These are phyloP conservation scores for Plasmodium fragile DNA, from an alignment of 169 alveolate genomes.

Conservation along the genomic window DNA sequence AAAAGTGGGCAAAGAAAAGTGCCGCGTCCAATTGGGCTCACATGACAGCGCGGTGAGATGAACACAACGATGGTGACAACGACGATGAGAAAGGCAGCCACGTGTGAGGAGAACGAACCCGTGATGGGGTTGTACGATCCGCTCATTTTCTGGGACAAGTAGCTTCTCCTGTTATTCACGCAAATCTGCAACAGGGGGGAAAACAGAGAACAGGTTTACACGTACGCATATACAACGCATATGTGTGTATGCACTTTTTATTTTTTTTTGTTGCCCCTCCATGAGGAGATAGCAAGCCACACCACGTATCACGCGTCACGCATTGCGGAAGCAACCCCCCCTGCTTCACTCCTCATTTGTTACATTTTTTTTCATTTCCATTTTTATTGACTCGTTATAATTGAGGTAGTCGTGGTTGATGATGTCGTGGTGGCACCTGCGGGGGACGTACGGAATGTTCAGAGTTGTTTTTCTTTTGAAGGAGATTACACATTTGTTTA, in stretches of 20 bases:
- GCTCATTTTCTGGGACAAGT: slow-evolving; percentile 34
- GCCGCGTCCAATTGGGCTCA: neutral
- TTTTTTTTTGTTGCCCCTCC: neutral
- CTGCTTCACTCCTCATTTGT: neutral
- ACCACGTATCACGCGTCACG: neutral
- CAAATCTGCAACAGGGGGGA: neutral
- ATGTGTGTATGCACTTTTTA: neutral
- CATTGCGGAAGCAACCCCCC: neutral
- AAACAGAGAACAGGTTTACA: neutral
- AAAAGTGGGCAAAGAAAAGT: neutral
- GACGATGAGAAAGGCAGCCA: neutral
- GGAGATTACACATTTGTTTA: neutral
- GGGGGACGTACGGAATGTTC: neutral
- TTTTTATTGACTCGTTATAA: slow-evolving; percentile 26
- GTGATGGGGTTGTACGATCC: slow-evolving; percentile 68
- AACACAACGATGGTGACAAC: too few relatives aligned
- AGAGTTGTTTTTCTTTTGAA: neutral
- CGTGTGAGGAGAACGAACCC: slow-evolving; percentile 2
- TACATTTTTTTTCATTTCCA: slow-evolving; percentile 62
- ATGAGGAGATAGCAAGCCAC: neutral
- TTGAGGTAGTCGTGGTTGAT: slow-evolving; percentile 36
- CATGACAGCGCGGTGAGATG: neutral
- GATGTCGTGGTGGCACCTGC: slow-evolving; percentile 66
- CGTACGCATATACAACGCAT: neutral
- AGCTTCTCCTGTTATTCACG: slow-evolving; percentile 26